Evolutionary conservation across 164 flowering plant genomes (phyloP), one percentile per base, ranked within the genome.

Genomic region (Brasenia schreberi): DNA sequence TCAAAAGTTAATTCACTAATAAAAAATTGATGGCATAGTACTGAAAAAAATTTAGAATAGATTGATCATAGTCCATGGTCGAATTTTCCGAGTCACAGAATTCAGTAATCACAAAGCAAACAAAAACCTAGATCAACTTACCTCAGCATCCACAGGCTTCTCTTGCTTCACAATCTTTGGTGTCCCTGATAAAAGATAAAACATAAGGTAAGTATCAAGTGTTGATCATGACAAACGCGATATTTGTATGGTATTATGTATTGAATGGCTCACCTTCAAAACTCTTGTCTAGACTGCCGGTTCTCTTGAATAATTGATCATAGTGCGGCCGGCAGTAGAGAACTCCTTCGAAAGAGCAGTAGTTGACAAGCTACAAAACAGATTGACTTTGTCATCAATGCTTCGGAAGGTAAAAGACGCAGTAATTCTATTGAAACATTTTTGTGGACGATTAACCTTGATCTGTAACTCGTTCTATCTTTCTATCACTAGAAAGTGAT

Each of bases 321-420:
- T 88, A 92, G 71, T 92, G 98, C 70, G 96, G 98, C 77, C 89
- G 83, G 83, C 96, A 92, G 69, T 92, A 92, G 18, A 92, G 82
- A 61, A 92, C 98, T 27, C 98, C 96, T 73, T 92, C 98, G 70
- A 92, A 88, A 69, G 98, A 92, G 77, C 86, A 86, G 82, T 81
- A 92, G 79, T 92, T 92, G 65, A 91, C 79, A 4, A 92, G 88
- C 98, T 92, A 86, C 85, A 61, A 61, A 10, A n/a, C 10, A n/a
- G 18, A 33, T 33, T 5, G 63, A 4, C 12, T 18, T 18, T 12
- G 12, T 18, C 12, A 61, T 7, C 12, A 61, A 61, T 7, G 33
- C 7, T 9, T 11, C 5, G 63, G 4, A 18, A 58, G 18, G 60
- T 4, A 58, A 61, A 61, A 61, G 12, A 10, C 5, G 63, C 19